Conservation (phyloP, 2,329 filamentous ascomycete genomes). For the Ophiostoma sp. region DNA sequence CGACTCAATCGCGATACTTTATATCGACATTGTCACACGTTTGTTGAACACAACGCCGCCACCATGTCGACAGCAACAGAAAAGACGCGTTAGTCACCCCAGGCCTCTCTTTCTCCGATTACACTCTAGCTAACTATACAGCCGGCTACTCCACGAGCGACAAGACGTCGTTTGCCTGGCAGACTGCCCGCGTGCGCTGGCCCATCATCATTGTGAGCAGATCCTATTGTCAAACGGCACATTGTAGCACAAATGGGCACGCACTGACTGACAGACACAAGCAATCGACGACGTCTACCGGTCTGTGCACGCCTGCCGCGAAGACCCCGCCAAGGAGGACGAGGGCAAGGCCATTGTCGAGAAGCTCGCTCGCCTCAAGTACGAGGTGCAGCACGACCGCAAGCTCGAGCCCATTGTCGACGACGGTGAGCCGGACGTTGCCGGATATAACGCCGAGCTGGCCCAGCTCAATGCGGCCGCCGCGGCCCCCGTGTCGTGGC, state of each 20-base stretch:
- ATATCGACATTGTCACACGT: neutral
- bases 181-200: constrained; percentile 83
- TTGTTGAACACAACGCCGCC: neutral
- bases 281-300: constrained; percentile 94
- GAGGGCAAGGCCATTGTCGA: constrained; percentile 86
- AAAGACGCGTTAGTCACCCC: neutral
- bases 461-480: constrained; percentile 47
- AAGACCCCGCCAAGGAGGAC: constrained; percentile 57
- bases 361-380: constrained; percentile 77
- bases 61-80: constrained; percentile 3
- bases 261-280: constrained; percentile 58
- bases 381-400: constrained; percentile 88
- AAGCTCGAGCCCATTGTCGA: constrained; percentile 51
- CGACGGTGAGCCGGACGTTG: constrained; percentile 71
- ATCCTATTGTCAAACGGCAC: neutral
- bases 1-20: neutral
- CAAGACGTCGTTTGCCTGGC: constrained; percentile 77
- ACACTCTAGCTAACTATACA: constrained; percentile 7
- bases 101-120: neutral
- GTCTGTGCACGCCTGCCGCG: constrained; percentile 53
- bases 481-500: constrained; percentile 62
- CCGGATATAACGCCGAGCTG: constrained; percentile 80
- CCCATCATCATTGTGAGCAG: constrained; percentile 60
- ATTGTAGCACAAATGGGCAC: neutral
- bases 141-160: constrained; percentile 67